Conservation (phyloP, 1,284 basidiomycete species). For the Chiua sp. region DNA sequence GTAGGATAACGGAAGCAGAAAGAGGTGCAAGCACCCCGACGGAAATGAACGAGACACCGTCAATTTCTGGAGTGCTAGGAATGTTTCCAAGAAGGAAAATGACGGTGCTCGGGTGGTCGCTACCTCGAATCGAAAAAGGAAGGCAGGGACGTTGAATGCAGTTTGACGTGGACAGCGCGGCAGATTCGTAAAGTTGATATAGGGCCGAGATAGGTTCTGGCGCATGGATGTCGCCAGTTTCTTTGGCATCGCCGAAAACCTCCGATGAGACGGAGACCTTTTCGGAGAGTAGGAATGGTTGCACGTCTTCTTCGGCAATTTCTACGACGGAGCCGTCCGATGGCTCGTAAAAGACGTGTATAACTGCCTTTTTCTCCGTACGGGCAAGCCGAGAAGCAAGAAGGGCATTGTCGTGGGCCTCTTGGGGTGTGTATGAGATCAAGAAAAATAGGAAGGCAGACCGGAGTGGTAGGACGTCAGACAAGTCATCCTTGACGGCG, state of each 20-base stretch:
- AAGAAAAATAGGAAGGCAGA: conserved; percentile 65
- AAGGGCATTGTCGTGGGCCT: conserved; percentile 76
- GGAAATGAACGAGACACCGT: conserved; percentile 69
- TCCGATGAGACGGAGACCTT: conserved; percentile 32
- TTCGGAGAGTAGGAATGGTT: conserved; percentile 59
- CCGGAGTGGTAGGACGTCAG: conserved; percentile 61
- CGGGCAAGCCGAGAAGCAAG: conserved; percentile 73
- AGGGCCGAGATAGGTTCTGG: conserved; percentile 31
- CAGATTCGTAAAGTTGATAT: conserved; percentile 65
- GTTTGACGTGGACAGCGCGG: conserved; percentile 64
- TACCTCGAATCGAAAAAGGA: conserved; percentile 52
- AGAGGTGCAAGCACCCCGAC: conserved; percentile 82
- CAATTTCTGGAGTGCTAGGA: conserved; percentile 49
- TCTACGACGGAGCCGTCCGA: conserved; percentile 49
- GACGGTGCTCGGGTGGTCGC: conserved; percentile 64
- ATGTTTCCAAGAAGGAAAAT: conserved; percentile 74
- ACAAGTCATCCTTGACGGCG: conserved; percentile 54
- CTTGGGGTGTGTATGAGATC: conserved; percentile 65
- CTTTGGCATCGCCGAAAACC: conserved; percentile 37
- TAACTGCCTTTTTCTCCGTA: conserved; percentile 64
- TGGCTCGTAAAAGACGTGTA: conserved; percentile 78
- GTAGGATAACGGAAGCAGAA: conserved; percentile 65
- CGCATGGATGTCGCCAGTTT: conserved; percentile 17
- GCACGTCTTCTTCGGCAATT: conserved; percentile 60
- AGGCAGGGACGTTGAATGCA: conserved; percentile 66